phyloP scores from a whole-genome alignment of 306 rosid genomes.

The Rosa lucieae region DNA sequence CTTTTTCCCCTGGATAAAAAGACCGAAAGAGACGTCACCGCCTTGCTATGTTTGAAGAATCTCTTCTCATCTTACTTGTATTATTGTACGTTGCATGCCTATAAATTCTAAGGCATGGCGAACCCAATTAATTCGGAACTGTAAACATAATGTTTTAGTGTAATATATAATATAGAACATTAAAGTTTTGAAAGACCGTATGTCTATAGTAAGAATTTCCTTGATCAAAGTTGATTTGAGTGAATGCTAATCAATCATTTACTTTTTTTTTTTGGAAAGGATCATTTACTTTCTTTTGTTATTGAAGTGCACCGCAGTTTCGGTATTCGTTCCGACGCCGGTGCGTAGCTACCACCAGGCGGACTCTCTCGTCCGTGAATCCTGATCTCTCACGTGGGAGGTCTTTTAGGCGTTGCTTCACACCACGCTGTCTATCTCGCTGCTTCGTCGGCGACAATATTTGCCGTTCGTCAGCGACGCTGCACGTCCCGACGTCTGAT shows the following conservation, averaged over 20 bases:
- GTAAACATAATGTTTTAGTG: neutral
- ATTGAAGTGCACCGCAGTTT: neutral
- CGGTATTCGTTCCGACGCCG: too few relatives aligned
- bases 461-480: too few relatives aligned
- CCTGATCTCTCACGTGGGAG: too few relatives aligned
- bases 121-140: neutral
- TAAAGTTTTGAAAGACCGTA: neutral
- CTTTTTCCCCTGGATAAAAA: neutral
- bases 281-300: neutral
- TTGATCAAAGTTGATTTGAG: neutral
- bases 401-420: too few relatives aligned
- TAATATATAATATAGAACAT: neutral
- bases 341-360: too few relatives aligned
- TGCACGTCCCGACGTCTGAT: too few relatives aligned
- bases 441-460: too few relatives aligned
- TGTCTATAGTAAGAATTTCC: neutral
- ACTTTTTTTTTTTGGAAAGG: neutral
- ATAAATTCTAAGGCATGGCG: neutral
- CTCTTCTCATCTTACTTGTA: constrained; percentile 1
- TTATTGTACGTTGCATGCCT: constrained; percentile 3
- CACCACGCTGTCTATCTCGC: too few relatives aligned
- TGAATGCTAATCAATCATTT: neutral
- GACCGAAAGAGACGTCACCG: neutral
- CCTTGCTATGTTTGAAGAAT: constrained; percentile 11
- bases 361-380: too few relatives aligned